phyloP scores from a whole-genome alignment of 441 rosid species.

The Erodium trifolium region DNA sequence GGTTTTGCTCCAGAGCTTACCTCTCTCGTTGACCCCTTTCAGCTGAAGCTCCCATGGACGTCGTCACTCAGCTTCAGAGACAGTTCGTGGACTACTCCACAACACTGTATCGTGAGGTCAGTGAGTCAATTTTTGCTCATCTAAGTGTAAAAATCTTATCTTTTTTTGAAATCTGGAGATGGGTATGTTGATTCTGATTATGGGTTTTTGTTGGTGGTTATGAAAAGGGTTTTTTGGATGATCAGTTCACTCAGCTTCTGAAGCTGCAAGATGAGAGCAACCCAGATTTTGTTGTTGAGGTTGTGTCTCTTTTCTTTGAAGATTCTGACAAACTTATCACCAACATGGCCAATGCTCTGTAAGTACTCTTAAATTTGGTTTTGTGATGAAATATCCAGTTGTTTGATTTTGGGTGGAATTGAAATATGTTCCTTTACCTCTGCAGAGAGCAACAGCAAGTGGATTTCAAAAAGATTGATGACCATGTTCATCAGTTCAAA shows the following conservation, averaged over 20 bases:
- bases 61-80: constrained; percentile 43
- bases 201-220: no score
- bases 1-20: constrained; percentile 24
- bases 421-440: neutral
- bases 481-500: constrained; percentile 58
- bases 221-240: constrained; percentile 48
- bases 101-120: constrained; percentile 54
- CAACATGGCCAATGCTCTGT: constrained; percentile 48
- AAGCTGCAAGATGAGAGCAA: constrained; percentile 63
- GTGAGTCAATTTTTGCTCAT: constrained; percentile 5
- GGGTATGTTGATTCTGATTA: constrained; percentile 7
- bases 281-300: constrained; percentile 64
- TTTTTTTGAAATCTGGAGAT: neutral
- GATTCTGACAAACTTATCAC: constrained; percentile 53
- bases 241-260: constrained; percentile 53
- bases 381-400: no score
- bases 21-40: neutral
- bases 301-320: constrained; percentile 51
- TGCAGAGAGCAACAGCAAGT: constrained; percentile 38
- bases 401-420: no score
- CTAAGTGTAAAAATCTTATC: neutral
- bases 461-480: constrained; percentile 51
- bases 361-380: constrained; percentile 12
- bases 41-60: constrained; percentile 32
- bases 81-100: constrained; percentile 39